Base-by-base conservation (phyloP, 176 grass and related monocot genomes). In the Zea luxurians region DNA sequence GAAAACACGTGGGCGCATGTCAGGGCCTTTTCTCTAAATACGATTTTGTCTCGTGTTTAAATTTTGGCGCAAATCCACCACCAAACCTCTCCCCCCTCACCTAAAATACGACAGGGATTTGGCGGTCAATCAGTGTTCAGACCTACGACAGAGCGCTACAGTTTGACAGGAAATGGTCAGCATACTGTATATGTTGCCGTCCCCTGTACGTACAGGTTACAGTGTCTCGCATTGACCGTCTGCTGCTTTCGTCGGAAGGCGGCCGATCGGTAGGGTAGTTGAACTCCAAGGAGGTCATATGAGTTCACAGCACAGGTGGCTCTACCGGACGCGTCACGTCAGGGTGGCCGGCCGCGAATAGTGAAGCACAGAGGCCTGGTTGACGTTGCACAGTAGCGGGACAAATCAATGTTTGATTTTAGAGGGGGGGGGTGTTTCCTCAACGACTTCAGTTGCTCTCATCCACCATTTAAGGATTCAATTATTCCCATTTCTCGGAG, bases 121-220 rank as follows among this genome's bases (percentile, higher is more conserved):
- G 70, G 48, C 8, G 7, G 9, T 12, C 47, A 52, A 10, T 52
- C 47, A 72, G 69, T 37, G 69, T 71, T 52, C 12, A 53, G 48
- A 54, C 3, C 48, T 27, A 27, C 27, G 27, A 46, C 8, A 5
- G 41, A 18, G 3, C 13, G 12, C 5, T 12, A 66, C 37, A 50
- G 47, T 71, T 71, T 71, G 48, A 71, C 69, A 13, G 48, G 69
- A 73, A 40, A 54, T 55, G 49, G 48, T 55, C 71, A 73, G 27
- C 71, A 55, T 16, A 38, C 71, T 57, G 36, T 52, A 73, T 53
- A 48, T 53, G 48, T 18, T 73, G 70, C 34, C 15, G 35, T 41
- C 37, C 9, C 48, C 35, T 8, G 54, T 7, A 37, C 16, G 16
- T 57, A 3, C 17, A 18, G 52, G 17, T 41, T 60, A 4, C 9